phyloP scores from a whole-genome alignment of 306 rosid species.

The Leucaena leucocephala region DNA sequence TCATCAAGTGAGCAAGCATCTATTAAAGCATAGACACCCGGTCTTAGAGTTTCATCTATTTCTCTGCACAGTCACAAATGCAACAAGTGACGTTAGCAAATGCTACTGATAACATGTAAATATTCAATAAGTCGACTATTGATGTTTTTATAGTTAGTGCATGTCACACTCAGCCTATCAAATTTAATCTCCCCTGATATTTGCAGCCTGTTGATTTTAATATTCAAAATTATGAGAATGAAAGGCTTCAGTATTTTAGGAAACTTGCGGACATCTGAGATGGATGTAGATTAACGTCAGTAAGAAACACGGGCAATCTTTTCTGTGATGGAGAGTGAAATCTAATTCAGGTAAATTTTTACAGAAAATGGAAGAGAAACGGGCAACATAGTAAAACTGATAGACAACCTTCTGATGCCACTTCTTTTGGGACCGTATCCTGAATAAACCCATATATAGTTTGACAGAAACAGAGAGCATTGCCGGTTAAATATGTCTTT shows the following conservation, averaged over 20 bases:
- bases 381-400: conserved; percentile 13
- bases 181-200: conserved; percentile 4
- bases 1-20: conserved; percentile 78
- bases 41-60: conserved; percentile 84
- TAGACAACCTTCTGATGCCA: conserved; percentile 76
- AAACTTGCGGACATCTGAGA: background rate
- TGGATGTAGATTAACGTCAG: conserved; percentile 22
- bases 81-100: conserved; percentile 29
- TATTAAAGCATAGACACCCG: conserved; percentile 79
- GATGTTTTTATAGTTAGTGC: background rate
- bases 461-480: conserved; percentile 71
- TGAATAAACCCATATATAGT: conserved; percentile 74
- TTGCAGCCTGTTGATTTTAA: conserved; percentile 3
- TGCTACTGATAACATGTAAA: background rate
- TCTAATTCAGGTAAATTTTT: conserved; percentile 23
- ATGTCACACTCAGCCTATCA: background rate
- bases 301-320: conserved; percentile 19
- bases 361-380: conserved; percentile 19
- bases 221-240: conserved; percentile 21
- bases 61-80: conserved; percentile 61
- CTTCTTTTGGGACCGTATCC: conserved; percentile 74
- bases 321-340: conserved; percentile 21
- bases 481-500: conserved; percentile 66
- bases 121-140: background rate
- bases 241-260: background rate